Evolutionary conservation across 139 green algal species (phyloP).

Genomic region (Nannochloris sp.): DNA sequence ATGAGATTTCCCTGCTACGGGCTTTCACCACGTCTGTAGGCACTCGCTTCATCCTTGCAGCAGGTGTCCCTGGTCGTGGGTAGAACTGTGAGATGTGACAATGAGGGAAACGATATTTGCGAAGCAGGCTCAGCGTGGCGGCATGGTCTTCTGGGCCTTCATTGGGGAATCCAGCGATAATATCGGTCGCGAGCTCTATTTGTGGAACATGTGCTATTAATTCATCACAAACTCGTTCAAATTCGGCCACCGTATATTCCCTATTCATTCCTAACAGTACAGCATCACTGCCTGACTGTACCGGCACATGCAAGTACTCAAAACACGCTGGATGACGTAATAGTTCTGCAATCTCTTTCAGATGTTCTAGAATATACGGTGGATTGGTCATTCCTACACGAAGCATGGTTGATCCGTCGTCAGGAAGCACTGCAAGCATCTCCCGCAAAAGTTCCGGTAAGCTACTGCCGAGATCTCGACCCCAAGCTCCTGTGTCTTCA

Average conservation of each 20-base stretch:
- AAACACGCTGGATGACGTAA: conserved; percentile 69
- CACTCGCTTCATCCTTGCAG: conserved; percentile 76
- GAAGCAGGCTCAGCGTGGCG: conserved; percentile 71
- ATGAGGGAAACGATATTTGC: conserved; percentile 72
- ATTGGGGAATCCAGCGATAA: conserved; percentile 73
- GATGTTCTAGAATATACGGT: conserved; percentile 86
- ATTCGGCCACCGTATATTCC: conserved; percentile 82
- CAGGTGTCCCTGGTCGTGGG: conserved; percentile 76
- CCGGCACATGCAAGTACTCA: conserved; percentile 85
- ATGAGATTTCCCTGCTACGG: conserved; percentile 55
- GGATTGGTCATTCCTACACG: conserved; percentile 93
- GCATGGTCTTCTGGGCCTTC: conserved; percentile 73
- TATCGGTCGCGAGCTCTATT: conserved; percentile 87
- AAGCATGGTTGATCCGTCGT: conserved; percentile 65
- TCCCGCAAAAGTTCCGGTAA: conserved; percentile 58
- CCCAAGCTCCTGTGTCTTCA: conserved; percentile 89
- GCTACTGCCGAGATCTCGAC: conserved; percentile 71
- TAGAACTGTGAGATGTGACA: conserved; percentile 93
- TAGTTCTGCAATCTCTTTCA: conserved; percentile 49
- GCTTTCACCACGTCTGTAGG: conserved; percentile 34
- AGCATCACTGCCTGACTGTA: conserved; percentile 72
- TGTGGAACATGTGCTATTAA: conserved; percentile 57
- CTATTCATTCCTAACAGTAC: conserved; percentile 85
- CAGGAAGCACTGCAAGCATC: conserved; percentile 61
- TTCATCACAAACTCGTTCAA: conserved; percentile 63